Conservation (phyloP, 345 rosid genomes). For the Anacardium occidentale region DNA sequence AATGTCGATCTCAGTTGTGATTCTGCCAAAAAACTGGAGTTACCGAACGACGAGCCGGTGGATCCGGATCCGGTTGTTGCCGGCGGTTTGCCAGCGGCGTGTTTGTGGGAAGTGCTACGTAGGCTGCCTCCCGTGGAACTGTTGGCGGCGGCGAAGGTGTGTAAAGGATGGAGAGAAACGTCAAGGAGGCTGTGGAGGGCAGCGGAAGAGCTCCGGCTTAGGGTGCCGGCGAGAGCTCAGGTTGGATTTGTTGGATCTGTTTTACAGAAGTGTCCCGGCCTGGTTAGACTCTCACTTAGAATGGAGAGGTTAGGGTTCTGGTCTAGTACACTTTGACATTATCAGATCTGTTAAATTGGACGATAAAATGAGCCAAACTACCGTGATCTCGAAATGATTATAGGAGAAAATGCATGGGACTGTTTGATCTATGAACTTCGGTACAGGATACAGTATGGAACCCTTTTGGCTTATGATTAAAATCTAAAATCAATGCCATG, state of each 20-base stretch:
- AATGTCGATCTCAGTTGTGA: constrained; percentile 51
- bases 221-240: constrained; percentile 67
- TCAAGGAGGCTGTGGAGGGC: constrained; percentile 79
- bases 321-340: not conserved
- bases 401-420: not conserved
- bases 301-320: constrained; percentile 75
- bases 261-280: constrained; percentile 76
- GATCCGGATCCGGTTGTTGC: constrained; percentile 53
- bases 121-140: constrained; percentile 72
- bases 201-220: constrained; percentile 77
- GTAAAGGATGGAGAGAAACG: constrained; percentile 87
- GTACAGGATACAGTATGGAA: constrained; percentile 3
- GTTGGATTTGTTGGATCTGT: constrained; percentile 78
- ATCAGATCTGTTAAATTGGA: constrained; percentile 42
- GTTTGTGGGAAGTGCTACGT: constrained; percentile 79
- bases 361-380: not conserved
- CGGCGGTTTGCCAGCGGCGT: constrained; percentile 50
- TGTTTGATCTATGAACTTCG: constrained; percentile 10
- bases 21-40: constrained; percentile 45
- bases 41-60: constrained; percentile 11
- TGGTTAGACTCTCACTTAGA: constrained; percentile 61
- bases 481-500: not conserved
- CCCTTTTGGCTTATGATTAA: constrained; percentile 13
- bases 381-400: not conserved
- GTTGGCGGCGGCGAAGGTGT: constrained; percentile 75